Evolutionary conservation across 495 filamentous ascomycete genomes (phyloP), one percentile per base, ranked within the genome.

Genomic region (Cairneyella variabilis): DNA sequence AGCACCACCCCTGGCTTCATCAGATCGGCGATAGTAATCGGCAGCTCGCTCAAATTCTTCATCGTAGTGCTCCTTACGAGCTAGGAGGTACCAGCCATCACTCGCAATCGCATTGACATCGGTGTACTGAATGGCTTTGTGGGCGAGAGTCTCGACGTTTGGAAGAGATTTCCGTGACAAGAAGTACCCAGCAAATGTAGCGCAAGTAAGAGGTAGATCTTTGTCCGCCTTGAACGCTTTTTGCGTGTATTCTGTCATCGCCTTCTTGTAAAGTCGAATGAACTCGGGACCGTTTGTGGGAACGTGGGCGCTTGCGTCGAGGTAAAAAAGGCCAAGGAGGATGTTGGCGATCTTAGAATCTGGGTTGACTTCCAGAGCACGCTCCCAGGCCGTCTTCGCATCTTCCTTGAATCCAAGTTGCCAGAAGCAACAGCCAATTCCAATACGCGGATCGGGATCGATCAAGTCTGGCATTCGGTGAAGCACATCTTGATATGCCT

Each of bases 161-260:
- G 78, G 58, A 64, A 89, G 85, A 2, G 77, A 76, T 65, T 88
- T 93, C 53, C 84, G 77, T 2, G 87, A 79, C 16, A 96, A 74
- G 71, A 96, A 96, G 69, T 93, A 96, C 48, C 81, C 74, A 42
- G 89, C 89, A 65, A 97, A 96, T 3, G 90, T 85, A 21, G 89
- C 83, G 60, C 91, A 96, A 11, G 91, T 91, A 64, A 97, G 76
- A 0, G 93, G 92, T 40, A 90, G 84, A 66, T 91, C 85, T 71
- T 92, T 95, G 69, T 97, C 91, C n/a, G 91, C 64, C 67, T 97
- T 96, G 73, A 95, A 96, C 2, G 93, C 86, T 52, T 88, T 90
- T 61, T 95, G 90, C 0, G 89, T 96, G 67, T 93, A 96, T 57
- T 91, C 82, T 0, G 82, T 91, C 84, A 97, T 96, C 27, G 92